Percentiles rank a stretch among this genome's conserved stretches.
phyloP scores from a whole-genome alignment of 2,329 filamentous ascomycete genomes.

The Talaromyces atroroseus region DNA sequence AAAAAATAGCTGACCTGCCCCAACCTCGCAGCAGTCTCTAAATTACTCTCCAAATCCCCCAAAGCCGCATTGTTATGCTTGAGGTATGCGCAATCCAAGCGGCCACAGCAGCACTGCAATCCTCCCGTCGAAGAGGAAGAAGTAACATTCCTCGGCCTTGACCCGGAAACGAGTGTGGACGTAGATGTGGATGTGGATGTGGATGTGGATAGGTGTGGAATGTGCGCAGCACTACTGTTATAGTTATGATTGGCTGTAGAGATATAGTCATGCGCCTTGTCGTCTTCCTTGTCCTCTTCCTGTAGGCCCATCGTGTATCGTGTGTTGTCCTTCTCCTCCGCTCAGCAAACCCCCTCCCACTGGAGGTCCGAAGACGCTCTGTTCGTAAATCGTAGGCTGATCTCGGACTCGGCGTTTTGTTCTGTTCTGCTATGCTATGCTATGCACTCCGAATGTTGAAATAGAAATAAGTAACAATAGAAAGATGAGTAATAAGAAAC shows the following conservation, averaged over 20 bases:
- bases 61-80: constrained; percentile 73
- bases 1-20: constrained; percentile 72
- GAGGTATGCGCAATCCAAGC: constrained; percentile 70
- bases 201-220: not conserved
- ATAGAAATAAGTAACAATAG: too few relatives aligned
- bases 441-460: too few relatives aligned
- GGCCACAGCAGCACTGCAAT: constrained; percentile 75
- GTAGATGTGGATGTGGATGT: not conserved
- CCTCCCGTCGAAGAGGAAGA: not conserved
- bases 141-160: not conserved
- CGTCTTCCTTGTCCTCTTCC: not conserved
- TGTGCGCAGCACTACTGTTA: constrained; percentile 4
- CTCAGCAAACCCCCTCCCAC: too few relatives aligned
- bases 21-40: constrained; percentile 76
- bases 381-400: too few relatives aligned
- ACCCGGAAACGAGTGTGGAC: not conserved
- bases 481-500: too few relatives aligned
- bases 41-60: constrained; percentile 78
- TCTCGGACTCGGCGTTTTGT: too few relatives aligned
- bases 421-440: too few relatives aligned
- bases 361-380: too few relatives aligned
- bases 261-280: not conserved
- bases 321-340: too few relatives aligned
- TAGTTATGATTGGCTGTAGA: not conserved
- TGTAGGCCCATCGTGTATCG: constrained; percentile 9